Evolutionary conservation across 805 yeast genomes (phyloP).

Genomic region (Starmerella apicola): DNA sequence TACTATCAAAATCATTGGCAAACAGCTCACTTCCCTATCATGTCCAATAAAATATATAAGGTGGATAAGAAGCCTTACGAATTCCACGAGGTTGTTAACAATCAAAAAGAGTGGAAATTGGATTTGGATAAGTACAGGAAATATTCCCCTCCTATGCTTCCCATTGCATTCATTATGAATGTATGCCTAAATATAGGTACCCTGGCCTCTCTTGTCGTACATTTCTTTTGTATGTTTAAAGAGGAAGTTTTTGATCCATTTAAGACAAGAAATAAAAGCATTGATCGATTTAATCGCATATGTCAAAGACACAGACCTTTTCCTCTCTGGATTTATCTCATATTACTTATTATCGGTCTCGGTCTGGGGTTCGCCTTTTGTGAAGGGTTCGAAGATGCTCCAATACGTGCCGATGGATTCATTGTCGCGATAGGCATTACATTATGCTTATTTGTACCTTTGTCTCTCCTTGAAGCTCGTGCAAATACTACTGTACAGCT

Average conservation of each 20-base stretch:
- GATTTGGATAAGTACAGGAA: neutral
- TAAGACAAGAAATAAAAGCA: conserved; percentile 17
- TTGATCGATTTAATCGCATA: neutral
- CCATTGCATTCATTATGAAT: neutral
- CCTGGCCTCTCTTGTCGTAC: neutral
- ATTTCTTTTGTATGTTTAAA: conserved; percentile 12
- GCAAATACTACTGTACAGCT: neutral
- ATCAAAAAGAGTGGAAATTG: conserved; percentile 22
- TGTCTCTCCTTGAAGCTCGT: conserved; percentile 42
- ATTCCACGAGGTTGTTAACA: conserved; percentile 17
- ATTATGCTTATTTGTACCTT: conserved; percentile 30
- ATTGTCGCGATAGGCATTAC: neutral
- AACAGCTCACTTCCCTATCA: conserved; percentile 45
- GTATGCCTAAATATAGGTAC: neutral
- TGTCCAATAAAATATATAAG: conserved; percentile 36
- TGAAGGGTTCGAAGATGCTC: conserved; percentile 20
- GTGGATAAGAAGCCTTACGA: conserved; percentile 31
- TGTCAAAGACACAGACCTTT: conserved; percentile 35
- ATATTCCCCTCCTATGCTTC: neutral
- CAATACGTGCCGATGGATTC: conserved; percentile 36
- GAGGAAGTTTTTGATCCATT: conserved; percentile 10
- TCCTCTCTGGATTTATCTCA: conserved; percentile 49
- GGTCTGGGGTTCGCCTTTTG: conserved; percentile 53
- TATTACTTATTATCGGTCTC: conserved; percentile 46
- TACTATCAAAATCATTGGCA: conserved; percentile 45